A percentile compares a stretch with the other conserved stretches of the same genome.
Evolutionary conservation across 257 asterid genomes (phyloP).

Genomic region (Verbascum thapsus): DNA sequence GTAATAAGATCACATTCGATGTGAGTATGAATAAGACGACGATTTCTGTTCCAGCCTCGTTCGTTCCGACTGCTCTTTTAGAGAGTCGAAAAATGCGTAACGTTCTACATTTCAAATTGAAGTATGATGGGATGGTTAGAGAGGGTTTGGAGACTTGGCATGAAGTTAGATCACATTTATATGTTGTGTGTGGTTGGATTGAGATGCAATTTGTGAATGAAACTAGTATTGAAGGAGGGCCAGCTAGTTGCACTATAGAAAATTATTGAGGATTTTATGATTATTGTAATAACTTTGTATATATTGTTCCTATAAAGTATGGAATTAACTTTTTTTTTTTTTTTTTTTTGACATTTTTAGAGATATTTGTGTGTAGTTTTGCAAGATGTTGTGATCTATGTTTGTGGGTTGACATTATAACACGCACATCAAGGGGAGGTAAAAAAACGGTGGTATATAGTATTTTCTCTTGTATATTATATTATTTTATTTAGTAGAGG

Average conservation of each 20-base stretch:
- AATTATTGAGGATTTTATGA: conserved; percentile 23
- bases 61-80: conserved; percentile 37
- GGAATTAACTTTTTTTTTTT: no score
- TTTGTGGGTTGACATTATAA: not conserved
- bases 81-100: conserved; percentile 24
- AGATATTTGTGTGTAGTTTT: not conserved
- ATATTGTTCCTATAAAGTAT: not conserved
- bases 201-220: conserved; percentile 30
- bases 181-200: conserved; percentile 40
- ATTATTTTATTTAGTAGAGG: no score
- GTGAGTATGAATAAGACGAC: conserved; percentile 31
- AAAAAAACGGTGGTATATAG: no score
- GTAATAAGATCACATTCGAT: conserved; percentile 22
- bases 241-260: conserved; percentile 31
- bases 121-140: conserved; percentile 39
- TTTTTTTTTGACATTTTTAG: not conserved
- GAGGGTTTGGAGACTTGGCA: conserved; percentile 37
- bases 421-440: no score
- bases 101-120: conserved; percentile 31
- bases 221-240: conserved; percentile 30
- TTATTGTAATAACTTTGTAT: not conserved
- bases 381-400: not conserved
- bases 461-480: no score
- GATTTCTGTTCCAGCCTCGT: conserved; percentile 33
- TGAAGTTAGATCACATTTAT: conserved; percentile 35